Evolutionary conservation across 192 early-diverging fungal species (phyloP).

Genomic region (Rhizoclosmatium globosum): DNA sequence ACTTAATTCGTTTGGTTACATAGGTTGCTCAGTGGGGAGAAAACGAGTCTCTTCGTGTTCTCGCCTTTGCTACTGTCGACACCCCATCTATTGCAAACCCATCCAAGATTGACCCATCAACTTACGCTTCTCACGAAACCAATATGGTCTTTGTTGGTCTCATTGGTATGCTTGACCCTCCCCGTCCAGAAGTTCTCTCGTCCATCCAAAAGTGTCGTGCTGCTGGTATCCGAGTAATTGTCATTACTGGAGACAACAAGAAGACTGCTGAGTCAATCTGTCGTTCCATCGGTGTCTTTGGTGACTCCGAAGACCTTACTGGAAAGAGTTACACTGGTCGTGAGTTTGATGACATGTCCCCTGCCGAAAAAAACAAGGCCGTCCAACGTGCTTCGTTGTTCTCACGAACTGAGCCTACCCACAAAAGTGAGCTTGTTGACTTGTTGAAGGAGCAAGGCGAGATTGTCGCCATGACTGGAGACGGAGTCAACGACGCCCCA

Average conservation of each 20-base stretch:
- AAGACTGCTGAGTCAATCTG: constrained; percentile 97
- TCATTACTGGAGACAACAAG: constrained; percentile 98
- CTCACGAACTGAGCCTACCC: constrained; percentile 93
- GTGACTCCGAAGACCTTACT: constrained; percentile 64
- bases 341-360: constrained; percentile 90
- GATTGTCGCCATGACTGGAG: constrained; percentile 96
- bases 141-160: constrained; percentile 94
- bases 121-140: constrained; percentile 70
- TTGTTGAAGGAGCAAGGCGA: constrained; percentile 83
- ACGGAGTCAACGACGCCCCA: constrained; percentile 99
- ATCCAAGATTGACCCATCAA: constrained; percentile 53
- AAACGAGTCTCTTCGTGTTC: constrained; percentile 81
- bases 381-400: constrained; percentile 84
- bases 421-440: constrained; percentile 95
- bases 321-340: constrained; percentile 88
- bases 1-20: not conserved
- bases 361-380: constrained; percentile 74
- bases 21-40: constrained; percentile 68
- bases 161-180: constrained; percentile 97
- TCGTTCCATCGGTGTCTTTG: constrained; percentile 92
- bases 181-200: constrained; percentile 86
- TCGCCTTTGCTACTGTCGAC: constrained; percentile 90
- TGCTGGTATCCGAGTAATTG: constrained; percentile 97
- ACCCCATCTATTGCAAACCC: constrained; percentile 73
- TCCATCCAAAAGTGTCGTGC: constrained; percentile 87